Evolutionary conservation across 345 rosid species (phyloP).

Genomic region (Populus deltoides): DNA sequence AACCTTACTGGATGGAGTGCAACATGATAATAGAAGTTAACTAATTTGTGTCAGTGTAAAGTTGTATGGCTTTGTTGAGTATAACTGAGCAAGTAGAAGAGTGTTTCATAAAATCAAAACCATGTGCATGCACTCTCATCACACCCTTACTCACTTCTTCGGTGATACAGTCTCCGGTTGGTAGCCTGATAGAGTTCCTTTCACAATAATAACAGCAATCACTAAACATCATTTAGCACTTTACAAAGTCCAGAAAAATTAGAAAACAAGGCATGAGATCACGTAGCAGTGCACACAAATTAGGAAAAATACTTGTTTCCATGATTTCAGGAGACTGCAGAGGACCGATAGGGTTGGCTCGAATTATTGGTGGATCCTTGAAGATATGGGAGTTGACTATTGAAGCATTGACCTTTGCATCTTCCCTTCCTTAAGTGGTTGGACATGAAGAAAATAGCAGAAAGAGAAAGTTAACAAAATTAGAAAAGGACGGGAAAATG

Average conservation of each 20-base stretch:
- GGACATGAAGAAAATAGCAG: background rate
- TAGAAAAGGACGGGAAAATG: background rate
- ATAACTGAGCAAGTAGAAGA: background rate
- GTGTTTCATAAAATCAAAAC: background rate
- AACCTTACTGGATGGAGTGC: background rate
- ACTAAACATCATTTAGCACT: background rate
- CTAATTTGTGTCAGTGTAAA: background rate
- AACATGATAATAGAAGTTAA: background rate
- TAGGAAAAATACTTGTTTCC: conserved; percentile 39
- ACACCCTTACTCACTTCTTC: conserved; percentile 38
- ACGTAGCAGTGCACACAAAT: conserved; percentile 5
- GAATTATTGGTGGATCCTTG: conserved; percentile 11
- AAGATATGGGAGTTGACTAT: conserved; percentile 16
- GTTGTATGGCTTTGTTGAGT: background rate
- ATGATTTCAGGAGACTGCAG: conserved; percentile 23
- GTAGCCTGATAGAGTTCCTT: conserved; percentile 40
- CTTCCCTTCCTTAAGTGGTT: conserved; percentile 27
- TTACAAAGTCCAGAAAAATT: conserved; percentile 8
- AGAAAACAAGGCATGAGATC: conserved; percentile 17
- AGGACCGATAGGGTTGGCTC: conserved; percentile 9
- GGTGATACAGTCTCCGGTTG: conserved; percentile 35
- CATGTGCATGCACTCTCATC: background rate
- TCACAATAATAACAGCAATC: conserved; percentile 18
- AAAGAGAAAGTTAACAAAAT: conserved; percentile 18
- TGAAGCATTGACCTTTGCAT: conserved; percentile 14